Percentiles rank a stretch among this genome's conserved stretches.
These are phyloP conservation scores for Eimeria maxima DNA, from an alignment of 169 alveolate species.

Conservation along the genomic window DNA sequence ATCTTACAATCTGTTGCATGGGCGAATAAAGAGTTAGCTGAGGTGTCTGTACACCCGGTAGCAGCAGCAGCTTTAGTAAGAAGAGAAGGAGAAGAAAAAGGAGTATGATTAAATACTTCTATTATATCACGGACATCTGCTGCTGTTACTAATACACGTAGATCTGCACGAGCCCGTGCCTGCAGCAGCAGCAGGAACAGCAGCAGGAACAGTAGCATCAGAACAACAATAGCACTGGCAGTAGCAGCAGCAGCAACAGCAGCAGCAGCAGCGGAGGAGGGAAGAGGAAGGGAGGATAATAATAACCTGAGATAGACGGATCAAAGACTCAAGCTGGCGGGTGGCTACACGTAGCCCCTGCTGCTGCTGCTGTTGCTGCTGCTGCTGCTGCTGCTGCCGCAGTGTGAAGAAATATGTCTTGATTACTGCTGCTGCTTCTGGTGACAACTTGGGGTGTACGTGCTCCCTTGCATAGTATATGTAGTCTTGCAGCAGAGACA, in stretches of 20 bases:
- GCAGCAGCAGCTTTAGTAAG: neutral
- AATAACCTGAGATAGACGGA: slow-evolving; percentile 31
- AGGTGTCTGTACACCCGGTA: neutral
- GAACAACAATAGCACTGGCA: no score
- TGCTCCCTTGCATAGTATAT: slow-evolving; percentile 43
- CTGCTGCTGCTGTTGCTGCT: slow-evolving; percentile 62
- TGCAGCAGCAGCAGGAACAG: no score
- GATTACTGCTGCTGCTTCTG: slow-evolving; percentile 50
- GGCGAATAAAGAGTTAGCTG: neutral
- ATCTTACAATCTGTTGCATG: neutral
- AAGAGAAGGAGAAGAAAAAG: neutral
- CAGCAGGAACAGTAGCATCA: no score
- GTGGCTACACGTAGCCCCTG: slow-evolving; percentile 42
- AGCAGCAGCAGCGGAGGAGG: slow-evolving; percentile 29
- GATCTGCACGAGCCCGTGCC: neutral
- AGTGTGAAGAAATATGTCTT: neutral
- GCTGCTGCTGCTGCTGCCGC: slow-evolving; percentile 18
- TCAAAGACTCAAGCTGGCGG: slow-evolving; percentile 65
- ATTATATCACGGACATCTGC: neutral
- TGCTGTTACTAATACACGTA: neutral
- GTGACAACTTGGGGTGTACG: slow-evolving; percentile 48
- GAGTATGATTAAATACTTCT: neutral
- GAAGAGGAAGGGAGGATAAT: neutral
- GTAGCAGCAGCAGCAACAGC: slow-evolving; percentile 5
- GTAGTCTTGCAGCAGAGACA: slow-evolving; percentile 34